phyloP scores from a whole-genome alignment of 1,284 basidiomycete genomes.

The Leccinum huronense region DNA sequence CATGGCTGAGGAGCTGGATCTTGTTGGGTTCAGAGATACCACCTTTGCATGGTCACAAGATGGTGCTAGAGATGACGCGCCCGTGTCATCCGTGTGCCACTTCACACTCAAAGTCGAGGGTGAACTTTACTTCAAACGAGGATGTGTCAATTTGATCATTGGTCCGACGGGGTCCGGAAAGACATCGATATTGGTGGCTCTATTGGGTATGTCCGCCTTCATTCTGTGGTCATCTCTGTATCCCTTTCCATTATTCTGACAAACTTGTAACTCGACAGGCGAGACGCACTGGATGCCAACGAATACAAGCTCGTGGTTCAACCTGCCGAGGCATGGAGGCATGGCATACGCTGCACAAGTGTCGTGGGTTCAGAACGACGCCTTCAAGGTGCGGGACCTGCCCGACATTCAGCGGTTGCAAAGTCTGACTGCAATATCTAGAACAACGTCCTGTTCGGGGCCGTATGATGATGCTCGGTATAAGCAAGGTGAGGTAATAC shows the following conservation, averaged over 20 bases:
- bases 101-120: slow-evolving; percentile 3
- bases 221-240: background rate
- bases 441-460: slow-evolving; percentile 3
- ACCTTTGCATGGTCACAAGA: slow-evolving; percentile 2
- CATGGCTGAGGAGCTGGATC: background rate
- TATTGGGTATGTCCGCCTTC: background rate
- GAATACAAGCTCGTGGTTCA: background rate
- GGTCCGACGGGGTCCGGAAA: slow-evolving; percentile 1
- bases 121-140: slow-evolving; percentile 1
- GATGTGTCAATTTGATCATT: slow-evolving; percentile 3
- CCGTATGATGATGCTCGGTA: slow-evolving; percentile 1
- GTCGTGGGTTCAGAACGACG: slow-evolving; percentile 2
- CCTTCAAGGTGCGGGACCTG: background rate
- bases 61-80: background rate
- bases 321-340: slow-evolving; percentile 1
- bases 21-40: slow-evolving; percentile 3
- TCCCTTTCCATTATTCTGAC: no score
- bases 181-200: slow-evolving; percentile 4
- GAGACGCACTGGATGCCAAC: slow-evolving; percentile 4
- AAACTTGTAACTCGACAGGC: background rate
- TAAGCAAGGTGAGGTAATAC: background rate
- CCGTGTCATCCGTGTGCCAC: background rate
- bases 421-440: background rate
- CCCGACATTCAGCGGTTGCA: background rate
- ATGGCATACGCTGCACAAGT: slow-evolving; percentile 1